Conservation (phyloP, 805 yeast genomes). For the Wickerhamomyces canadensis region DNA sequence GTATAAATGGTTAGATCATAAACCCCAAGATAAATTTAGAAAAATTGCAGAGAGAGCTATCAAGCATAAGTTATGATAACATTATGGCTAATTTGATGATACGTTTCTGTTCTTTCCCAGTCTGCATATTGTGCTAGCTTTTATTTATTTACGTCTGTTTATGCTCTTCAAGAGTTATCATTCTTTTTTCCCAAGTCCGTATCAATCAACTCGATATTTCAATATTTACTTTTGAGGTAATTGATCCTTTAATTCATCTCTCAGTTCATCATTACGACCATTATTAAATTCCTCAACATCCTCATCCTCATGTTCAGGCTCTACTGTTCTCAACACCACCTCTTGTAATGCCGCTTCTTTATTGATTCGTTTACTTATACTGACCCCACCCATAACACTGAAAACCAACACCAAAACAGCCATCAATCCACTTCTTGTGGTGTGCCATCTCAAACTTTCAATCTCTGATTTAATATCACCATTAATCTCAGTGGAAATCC, state of each 20-base stretch:
- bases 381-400: slow-evolving; percentile 51
- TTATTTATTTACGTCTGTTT: too few species aligned
- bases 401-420: slow-evolving; percentile 66
- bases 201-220: too few species aligned
- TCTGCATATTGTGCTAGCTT: too few species aligned
- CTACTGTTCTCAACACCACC: slow-evolving; percentile 27
- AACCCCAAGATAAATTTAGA: slow-evolving; percentile 65
- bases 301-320: slow-evolving; percentile 20
- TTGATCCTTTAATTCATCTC: too few species aligned
- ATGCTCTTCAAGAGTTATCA: too few species aligned
- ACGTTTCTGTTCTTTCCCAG: too few species aligned
- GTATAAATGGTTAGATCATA: slow-evolving; percentile 62
- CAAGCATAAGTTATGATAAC: slow-evolving; percentile 60
- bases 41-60: slow-evolving; percentile 47
- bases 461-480: slow-evolving; percentile 82
- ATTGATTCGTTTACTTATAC: slow-evolving; percentile 29
- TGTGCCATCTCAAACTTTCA: slow-evolving; percentile 88
- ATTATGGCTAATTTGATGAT: too few species aligned
- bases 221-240: too few species aligned
- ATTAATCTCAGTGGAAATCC: slow-evolving; percentile 74
- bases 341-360: slow-evolving; percentile 29
- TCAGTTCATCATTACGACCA: too few species aligned
- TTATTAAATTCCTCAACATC: slow-evolving; percentile 29
- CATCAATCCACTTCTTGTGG: slow-evolving; percentile 81
- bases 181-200: too few species aligned